Percentiles rank a stretch among this genome's conserved stretches.
Conservation (phyloP, 2,329 filamentous ascomycete species). For the Pleurostoma richardsiae region DNA sequence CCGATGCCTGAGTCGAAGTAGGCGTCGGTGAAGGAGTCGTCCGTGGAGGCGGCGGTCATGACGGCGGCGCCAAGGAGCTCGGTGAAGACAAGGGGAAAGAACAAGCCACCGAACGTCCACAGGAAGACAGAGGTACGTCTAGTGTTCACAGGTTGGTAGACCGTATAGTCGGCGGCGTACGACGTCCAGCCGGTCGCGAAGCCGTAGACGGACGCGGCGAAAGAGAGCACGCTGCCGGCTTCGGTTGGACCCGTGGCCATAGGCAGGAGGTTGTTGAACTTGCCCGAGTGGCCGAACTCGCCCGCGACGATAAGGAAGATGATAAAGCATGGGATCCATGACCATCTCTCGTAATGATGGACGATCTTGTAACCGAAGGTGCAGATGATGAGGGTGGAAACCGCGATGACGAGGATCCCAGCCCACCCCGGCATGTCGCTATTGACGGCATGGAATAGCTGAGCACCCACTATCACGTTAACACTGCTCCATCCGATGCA, state of each 20-base stretch:
- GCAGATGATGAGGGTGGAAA: slow-evolving; percentile 64
- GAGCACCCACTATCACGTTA: slow-evolving; percentile 75
- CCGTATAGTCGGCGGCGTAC: slow-evolving; percentile 74
- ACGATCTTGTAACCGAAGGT: slow-evolving; percentile 73
- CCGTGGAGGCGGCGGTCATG: slow-evolving; percentile 55
- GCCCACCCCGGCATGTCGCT: slow-evolving; percentile 63
- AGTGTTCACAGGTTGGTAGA: slow-evolving; percentile 65
- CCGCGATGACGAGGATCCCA: slow-evolving; percentile 69
- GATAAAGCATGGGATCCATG: slow-evolving; percentile 68
- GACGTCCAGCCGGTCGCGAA: slow-evolving; percentile 70
- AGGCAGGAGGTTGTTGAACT: slow-evolving; percentile 53
- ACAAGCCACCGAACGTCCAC: slow-evolving; percentile 64
- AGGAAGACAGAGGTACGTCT: slow-evolving; percentile 60
- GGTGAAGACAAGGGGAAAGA: slow-evolving; percentile 68
- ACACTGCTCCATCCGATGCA: slow-evolving; percentile 73
- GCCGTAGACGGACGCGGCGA: slow-evolving; percentile 61
- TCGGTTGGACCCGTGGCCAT: slow-evolving; percentile 55
- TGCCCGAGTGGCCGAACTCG: slow-evolving; percentile 60
- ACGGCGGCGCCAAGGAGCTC: slow-evolving; percentile 69
- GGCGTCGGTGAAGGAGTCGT: slow-evolving; percentile 53
- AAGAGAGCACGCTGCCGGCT: slow-evolving; percentile 57
- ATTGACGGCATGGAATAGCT: slow-evolving; percentile 73
- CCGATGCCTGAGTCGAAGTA: slow-evolving; percentile 43
- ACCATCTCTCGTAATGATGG: slow-evolving; percentile 71
- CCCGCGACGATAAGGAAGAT: slow-evolving; percentile 70